Percentiles rank a stretch among this genome's conserved stretches.
Evolutionary conservation across 192 early-diverging fungal species (phyloP).

Genomic region (Spizellomyces punctatus): DNA sequence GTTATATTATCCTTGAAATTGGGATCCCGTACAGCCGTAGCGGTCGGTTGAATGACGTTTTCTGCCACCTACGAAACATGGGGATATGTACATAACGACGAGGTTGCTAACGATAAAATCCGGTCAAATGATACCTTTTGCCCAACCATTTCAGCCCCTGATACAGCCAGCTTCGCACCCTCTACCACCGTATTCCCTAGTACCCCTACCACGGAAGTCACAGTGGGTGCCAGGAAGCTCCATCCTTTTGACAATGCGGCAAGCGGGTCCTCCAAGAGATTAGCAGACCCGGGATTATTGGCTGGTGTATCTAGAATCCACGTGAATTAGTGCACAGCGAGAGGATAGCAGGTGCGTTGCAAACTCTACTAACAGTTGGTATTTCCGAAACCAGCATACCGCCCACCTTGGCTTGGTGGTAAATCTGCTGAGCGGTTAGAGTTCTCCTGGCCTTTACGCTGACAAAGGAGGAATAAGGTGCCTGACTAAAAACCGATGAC

Average conservation of each 20-base stretch:
- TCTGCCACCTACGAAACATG: conserved; percentile 31
- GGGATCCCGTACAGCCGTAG: conserved; percentile 49
- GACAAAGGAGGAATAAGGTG: background rate
- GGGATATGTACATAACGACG: background rate
- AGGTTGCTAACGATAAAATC: too few species aligned
- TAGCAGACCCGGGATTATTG: background rate
- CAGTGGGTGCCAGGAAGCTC: conserved; percentile 42
- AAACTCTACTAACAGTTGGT: conserved; percentile 21
- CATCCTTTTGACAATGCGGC: conserved; percentile 48
- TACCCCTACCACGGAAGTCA: conserved; percentile 27
- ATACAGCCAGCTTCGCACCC: conserved; percentile 44
- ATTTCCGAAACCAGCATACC: conserved; percentile 56
- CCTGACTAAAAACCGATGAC: background rate
- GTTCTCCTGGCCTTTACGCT: conserved; percentile 52
- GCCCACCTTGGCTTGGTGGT: conserved; percentile 57
- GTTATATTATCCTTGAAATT: conserved; percentile 48
- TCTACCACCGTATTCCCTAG: conserved; percentile 31
- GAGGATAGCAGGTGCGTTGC: too few species aligned
- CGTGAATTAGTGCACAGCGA: background rate
- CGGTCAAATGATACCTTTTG: conserved; percentile 21
- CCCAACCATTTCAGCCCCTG: conserved; percentile 43
- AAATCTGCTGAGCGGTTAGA: conserved; percentile 41
- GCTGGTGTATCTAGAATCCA: conserved; percentile 10
- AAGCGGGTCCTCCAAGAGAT: conserved; percentile 46
- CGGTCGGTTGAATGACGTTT: conserved; percentile 52